These are phyloP conservation scores for Moringa oleifera DNA, from an alignment of 345 rosid genomes.

Conservation along the genomic window DNA sequence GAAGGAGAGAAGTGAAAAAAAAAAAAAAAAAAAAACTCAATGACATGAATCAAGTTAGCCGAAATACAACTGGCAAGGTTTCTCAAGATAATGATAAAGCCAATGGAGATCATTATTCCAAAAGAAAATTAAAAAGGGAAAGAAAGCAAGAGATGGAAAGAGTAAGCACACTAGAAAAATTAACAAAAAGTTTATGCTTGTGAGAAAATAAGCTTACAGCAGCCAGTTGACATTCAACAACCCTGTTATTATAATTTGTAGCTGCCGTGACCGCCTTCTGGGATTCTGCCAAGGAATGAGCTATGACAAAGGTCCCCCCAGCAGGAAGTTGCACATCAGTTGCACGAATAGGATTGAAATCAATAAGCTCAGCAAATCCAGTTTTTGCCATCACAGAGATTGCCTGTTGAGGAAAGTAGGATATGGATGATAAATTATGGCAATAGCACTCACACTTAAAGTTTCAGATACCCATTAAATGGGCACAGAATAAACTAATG, in stretches of 20 bases:
- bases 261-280: conserved; percentile 98
- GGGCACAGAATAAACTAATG: not conserved
- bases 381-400: conserved; percentile 92
- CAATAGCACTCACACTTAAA: too few relatives aligned
- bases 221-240: conserved; percentile 93
- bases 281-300: conserved; percentile 92
- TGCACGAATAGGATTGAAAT: conserved; percentile 94
- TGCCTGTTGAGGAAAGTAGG: conserved; percentile 47
- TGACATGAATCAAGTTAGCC: too few relatives aligned
- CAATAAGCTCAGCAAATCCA: conserved; percentile 99
- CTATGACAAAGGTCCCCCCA: conserved; percentile 94
- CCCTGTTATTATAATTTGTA: conserved; percentile 89
- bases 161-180: too few relatives aligned
- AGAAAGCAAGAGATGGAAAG: not conserved
- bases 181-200: not conserved
- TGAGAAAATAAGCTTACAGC: too few relatives aligned
- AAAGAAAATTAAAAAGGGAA: not conserved
- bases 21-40: too few relatives aligned
- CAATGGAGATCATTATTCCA: too few relatives aligned
- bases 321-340: conserved; percentile 94
- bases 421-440: not conserved
- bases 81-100: too few relatives aligned
- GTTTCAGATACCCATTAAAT: not conserved
- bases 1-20: too few relatives aligned
- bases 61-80: too few relatives aligned